A percentile compares a stretch with the other conserved stretches of the same genome.
Evolutionary conservation across 495 filamentous ascomycete genomes (phyloP).

Genomic region (Stereocaulon alpinum): DNA sequence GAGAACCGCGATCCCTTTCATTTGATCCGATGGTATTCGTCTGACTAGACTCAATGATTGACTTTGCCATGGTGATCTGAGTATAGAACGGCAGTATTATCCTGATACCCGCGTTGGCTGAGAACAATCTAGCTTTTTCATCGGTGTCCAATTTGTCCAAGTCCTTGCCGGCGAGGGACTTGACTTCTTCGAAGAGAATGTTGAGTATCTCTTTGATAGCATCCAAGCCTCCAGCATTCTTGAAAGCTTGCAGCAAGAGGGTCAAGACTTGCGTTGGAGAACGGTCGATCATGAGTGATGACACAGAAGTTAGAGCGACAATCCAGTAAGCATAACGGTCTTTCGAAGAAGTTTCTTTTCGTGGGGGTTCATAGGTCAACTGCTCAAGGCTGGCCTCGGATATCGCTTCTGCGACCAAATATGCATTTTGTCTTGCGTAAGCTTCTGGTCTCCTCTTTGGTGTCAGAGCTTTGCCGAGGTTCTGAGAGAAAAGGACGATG

Average conservation of each 20-base stretch:
- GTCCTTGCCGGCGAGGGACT: constrained; percentile 21
- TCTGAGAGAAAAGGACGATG: constrained; percentile 67
- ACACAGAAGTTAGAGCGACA: constrained; percentile 63
- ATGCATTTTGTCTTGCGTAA: constrained; percentile 54
- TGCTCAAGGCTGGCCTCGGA: constrained; percentile 60
- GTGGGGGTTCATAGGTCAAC: constrained; percentile 41
- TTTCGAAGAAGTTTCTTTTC: constrained; percentile 33
- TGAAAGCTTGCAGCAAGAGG: constrained; percentile 75
- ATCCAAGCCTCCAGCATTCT: constrained; percentile 64
- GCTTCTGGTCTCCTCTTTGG: constrained; percentile 57
- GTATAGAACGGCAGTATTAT: constrained; percentile 77
- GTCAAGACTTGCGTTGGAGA: constrained; percentile 58
- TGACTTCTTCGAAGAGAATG: constrained; percentile 60
- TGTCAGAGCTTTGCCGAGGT: constrained; percentile 68
- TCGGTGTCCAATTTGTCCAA: constrained; percentile 29
- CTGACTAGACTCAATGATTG: constrained; percentile 61
- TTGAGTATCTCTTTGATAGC: constrained; percentile 62
- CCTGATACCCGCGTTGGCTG: constrained; percentile 59
- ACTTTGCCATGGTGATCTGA: constrained; percentile 64
- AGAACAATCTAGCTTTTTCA: constrained; percentile 39
- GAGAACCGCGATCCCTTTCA: constrained; percentile 43
- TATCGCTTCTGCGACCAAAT: constrained; percentile 64
- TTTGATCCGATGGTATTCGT: constrained; percentile 50
- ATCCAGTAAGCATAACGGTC: constrained; percentile 67
- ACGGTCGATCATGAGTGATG: constrained; percentile 67